Evolutionary conservation across 2,329 filamentous ascomycete species (phyloP).

Genomic region (Lomentospora prolificans): DNA sequence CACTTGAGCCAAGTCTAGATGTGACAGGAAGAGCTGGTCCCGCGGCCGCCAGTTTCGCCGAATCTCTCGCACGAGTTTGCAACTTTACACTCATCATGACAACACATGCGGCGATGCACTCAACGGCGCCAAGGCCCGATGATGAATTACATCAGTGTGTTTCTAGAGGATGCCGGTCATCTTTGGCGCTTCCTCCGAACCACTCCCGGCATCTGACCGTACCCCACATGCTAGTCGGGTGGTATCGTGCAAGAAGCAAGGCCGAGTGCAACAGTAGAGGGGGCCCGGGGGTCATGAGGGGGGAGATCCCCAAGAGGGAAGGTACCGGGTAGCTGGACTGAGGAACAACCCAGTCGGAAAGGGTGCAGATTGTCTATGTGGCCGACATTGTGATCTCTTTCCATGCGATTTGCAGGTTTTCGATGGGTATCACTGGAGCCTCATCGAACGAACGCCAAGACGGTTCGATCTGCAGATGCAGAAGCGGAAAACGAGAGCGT

Average conservation of each 20-base stretch:
- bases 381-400: neutral
- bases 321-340: neutral
- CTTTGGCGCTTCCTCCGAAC: neutral
- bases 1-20: neutral
- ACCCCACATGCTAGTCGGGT: neutral
- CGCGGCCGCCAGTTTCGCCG: no score
- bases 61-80: no score
- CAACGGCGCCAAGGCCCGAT: no score
- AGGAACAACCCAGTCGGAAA: neutral
- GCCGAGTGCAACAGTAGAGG: conserved; percentile 2
- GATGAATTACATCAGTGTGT: neutral
- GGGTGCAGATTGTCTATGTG: neutral
- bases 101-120: neutral
- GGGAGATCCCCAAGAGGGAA: neutral
- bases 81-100: no score
- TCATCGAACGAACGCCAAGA: neutral
- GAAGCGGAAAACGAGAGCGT: neutral
- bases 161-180: neutral
- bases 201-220: neutral
- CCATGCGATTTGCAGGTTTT: neutral
- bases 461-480: neutral
- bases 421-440: neutral
- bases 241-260: neutral
- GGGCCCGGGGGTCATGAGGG: neutral
- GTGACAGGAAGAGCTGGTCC: neutral